Evolutionary conservation across 495 filamentous ascomycete genomes (phyloP).

Genomic region (Tirmania nivea): DNA sequence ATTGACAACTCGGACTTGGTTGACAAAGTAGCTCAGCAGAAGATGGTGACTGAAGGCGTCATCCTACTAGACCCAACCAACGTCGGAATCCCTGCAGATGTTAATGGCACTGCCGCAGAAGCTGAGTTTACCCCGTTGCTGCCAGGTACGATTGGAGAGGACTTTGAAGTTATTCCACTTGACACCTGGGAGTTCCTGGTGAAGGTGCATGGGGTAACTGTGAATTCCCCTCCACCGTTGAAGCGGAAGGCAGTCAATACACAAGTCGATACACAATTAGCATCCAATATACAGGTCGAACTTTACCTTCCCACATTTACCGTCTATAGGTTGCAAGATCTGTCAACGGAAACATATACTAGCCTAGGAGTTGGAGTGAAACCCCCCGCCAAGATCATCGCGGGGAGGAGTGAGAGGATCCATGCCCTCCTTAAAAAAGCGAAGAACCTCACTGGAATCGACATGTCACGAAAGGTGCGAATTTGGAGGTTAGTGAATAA

Average conservation of each 20-base stretch:
- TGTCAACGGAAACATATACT: conserved; percentile 32
- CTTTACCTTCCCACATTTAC: conserved; percentile 69
- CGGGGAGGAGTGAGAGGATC: conserved; percentile 43
- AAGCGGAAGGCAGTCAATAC: conserved; percentile 59
- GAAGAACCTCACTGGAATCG: conserved; percentile 43
- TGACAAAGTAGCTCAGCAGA: conserved; percentile 13
- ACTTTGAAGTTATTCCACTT: conserved; percentile 57
- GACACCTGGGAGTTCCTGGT: conserved; percentile 63
- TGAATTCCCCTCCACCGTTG: conserved; percentile 44
- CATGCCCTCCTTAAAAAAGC: conserved; percentile 45
- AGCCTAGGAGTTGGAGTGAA: conserved; percentile 28
- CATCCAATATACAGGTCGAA: conserved; percentile 60
- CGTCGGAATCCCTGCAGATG: conserved; percentile 22
- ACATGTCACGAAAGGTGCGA: conserved; percentile 48
- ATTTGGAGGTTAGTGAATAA: conserved; percentile 48
- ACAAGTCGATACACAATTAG: conserved; percentile 28
- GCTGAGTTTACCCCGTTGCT: conserved; percentile 53
- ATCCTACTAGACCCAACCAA: conserved; percentile 27
- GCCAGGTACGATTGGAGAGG: conserved; percentile 41
- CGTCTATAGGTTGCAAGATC: conserved; percentile 51
- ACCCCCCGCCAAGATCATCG: conserved; percentile 38
- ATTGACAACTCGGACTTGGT: conserved; percentile 65
- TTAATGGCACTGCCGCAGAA: conserved; percentile 16
- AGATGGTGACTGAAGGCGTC: conserved; percentile 2
- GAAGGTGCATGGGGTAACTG: conserved; percentile 57